phyloP scores from a whole-genome alignment of 495 filamentous ascomycete genomes.

The Trichoderma virens region DNA sequence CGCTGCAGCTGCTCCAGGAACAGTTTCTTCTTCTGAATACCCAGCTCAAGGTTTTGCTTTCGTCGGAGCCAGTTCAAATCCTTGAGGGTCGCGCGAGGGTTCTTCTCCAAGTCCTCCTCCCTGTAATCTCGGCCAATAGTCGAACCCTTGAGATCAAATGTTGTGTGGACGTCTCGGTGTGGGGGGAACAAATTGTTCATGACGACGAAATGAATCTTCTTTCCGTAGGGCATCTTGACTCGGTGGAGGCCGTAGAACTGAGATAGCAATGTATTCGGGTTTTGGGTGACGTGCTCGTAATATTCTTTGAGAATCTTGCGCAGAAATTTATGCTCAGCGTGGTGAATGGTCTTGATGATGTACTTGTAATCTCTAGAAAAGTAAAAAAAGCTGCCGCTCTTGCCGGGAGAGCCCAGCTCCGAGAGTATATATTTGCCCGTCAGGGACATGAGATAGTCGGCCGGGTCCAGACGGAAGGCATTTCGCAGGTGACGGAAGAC shows the following conservation, averaged over 20 bases:
- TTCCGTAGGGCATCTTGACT: slow-evolving; percentile 96
- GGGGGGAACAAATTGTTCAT: slow-evolving; percentile 99
- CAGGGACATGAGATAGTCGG: slow-evolving; percentile 96
- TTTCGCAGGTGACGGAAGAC: slow-evolving; percentile 90
- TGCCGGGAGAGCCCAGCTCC: slow-evolving; percentile 92
- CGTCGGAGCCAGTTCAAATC: slow-evolving; percentile 95
- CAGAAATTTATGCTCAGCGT: slow-evolving; percentile 90
- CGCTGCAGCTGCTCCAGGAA: slow-evolving; percentile 84
- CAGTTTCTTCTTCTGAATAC: slow-evolving; percentile 71
- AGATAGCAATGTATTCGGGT: slow-evolving; percentile 93
- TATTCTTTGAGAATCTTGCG: slow-evolving; percentile 89
- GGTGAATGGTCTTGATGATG: slow-evolving; percentile 99
- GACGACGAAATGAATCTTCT: slow-evolving; percentile 98
- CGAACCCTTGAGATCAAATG: slow-evolving; percentile 96
- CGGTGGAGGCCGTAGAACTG: slow-evolving; percentile 98
- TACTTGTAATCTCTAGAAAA: slow-evolving; percentile 99
- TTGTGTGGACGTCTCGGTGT: slow-evolving; percentile 94
- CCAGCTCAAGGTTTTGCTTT: slow-evolving; percentile 77
- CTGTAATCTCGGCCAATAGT: slow-evolving; percentile 86
- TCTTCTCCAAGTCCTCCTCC: slow-evolving; percentile 79
- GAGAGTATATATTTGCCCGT: slow-evolving; percentile 99
- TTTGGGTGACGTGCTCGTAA: slow-evolving; percentile 83
- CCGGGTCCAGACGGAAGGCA: slow-evolving; percentile 86
- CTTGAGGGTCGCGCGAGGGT: slow-evolving; percentile 90
- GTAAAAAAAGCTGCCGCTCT: slow-evolving; percentile 99